These are phyloP conservation scores for Eucalyptus curtisii DNA, from an alignment of 345 rosid genomes.

Conservation along the genomic window DNA sequence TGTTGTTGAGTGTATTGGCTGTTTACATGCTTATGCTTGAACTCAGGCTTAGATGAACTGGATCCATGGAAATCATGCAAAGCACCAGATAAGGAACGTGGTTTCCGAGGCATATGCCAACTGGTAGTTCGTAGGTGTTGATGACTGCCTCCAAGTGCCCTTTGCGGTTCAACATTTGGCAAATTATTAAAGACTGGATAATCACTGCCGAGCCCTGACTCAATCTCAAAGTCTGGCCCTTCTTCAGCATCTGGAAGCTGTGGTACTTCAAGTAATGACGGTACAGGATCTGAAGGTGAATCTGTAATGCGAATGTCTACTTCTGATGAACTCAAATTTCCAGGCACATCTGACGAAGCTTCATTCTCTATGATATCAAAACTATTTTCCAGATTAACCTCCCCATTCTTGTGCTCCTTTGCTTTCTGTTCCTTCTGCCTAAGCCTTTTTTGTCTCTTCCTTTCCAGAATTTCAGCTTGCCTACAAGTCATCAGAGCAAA, in stretches of 20 bases:
- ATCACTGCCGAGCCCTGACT: slow-evolving; percentile 16
- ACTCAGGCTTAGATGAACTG: slow-evolving; percentile 29
- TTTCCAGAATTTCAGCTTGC: slow-evolving; percentile 70
- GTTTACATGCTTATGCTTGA: slow-evolving; percentile 44
- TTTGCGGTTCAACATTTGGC: slow-evolving; percentile 18
- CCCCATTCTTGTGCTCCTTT: slow-evolving; percentile 45
- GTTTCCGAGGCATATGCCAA: slow-evolving; percentile 26
- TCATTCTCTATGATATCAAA: slow-evolving; percentile 30
- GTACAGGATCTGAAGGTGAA: slow-evolving; percentile 6
- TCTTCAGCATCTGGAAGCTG: slow-evolving; percentile 14
- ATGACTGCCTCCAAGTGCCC: neutral
- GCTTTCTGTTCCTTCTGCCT: slow-evolving; percentile 81
- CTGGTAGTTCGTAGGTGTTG: neutral
- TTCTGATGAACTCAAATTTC: slow-evolving; percentile 22
- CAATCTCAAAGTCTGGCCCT: slow-evolving; percentile 32
- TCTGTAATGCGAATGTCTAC: slow-evolving; percentile 29
- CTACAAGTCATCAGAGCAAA: slow-evolving; percentile 14
- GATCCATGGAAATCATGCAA: slow-evolving; percentile 26
- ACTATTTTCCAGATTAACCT: slow-evolving; percentile 17
- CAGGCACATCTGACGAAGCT: slow-evolving; percentile 28
- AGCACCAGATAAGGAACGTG: slow-evolving; percentile 30
- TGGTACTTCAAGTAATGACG: slow-evolving; percentile 14
- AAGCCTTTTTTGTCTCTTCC: slow-evolving; percentile 72
- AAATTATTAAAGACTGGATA: slow-evolving; percentile 13
- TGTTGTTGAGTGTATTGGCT: slow-evolving; percentile 21